These are phyloP conservation scores for Pythium pyrilobum DNA, from an alignment of 352 stramenopile species.

Conservation along the genomic window DNA sequence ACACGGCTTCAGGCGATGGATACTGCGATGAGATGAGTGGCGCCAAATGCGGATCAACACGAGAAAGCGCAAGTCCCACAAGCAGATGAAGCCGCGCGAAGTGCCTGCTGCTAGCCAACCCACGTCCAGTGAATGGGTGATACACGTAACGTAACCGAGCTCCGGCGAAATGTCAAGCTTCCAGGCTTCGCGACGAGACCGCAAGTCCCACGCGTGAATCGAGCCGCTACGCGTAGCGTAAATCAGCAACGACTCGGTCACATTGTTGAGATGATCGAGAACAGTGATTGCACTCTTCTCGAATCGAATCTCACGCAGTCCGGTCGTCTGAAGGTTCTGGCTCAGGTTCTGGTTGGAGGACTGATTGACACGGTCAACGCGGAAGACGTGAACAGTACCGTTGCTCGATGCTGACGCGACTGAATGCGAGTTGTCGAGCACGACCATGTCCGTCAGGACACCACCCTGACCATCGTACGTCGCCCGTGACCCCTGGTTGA, in stretches of 20 bases:
- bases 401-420: slow-evolving; percentile 89
- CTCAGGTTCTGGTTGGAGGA: too few relatives aligned
- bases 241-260: slow-evolving; percentile 90
- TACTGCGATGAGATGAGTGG: slow-evolving; percentile 89
- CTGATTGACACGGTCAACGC: slow-evolving; percentile 91
- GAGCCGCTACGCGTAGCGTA: slow-evolving; percentile 91
- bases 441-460: slow-evolving; percentile 91
- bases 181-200: slow-evolving; percentile 90
- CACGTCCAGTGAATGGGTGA: slow-evolving; percentile 93
- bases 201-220: slow-evolving; percentile 92
- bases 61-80: slow-evolving; percentile 97
- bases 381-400: slow-evolving; percentile 94
- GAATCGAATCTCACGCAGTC: slow-evolving; percentile 70
- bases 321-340: slow-evolving; percentile 70
- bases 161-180: slow-evolving; percentile 90
- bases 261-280: slow-evolving; percentile 96
- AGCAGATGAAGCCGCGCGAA: slow-evolving; percentile 91
- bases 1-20: slow-evolving; percentile 87
- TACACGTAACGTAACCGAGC: slow-evolving; percentile 94
- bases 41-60: slow-evolving; percentile 94
- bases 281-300: slow-evolving; percentile 91
- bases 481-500: slow-evolving; percentile 89
- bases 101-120: slow-evolving; percentile 95
- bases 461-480: slow-evolving; percentile 92
- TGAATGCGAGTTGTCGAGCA: slow-evolving; percentile 96